Percentiles rank a stretch among this genome's conserved stretches.
Evolutionary conservation across 192 early-diverging fungal species (phyloP).

Genomic region (Entomortierella parvispora): DNA sequence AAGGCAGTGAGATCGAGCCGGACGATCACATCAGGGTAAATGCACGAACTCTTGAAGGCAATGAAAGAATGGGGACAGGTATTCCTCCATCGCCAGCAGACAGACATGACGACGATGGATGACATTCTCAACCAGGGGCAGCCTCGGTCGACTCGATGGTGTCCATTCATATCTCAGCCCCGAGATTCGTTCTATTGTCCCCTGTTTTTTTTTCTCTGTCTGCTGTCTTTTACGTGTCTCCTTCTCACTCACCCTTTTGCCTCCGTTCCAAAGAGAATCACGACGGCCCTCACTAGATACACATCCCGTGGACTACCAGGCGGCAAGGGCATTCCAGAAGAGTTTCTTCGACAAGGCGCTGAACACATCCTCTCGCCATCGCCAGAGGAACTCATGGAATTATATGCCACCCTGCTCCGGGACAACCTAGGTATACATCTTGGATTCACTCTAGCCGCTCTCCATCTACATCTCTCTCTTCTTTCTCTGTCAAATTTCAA

Average conservation of each 20-base stretch:
- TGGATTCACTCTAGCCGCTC: too few relatives aligned
- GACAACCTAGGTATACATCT: slow-evolving; percentile 52
- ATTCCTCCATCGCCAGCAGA: background rate
- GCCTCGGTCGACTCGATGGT: too few relatives aligned
- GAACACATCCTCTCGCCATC: slow-evolving; percentile 37
- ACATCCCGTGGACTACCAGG: slow-evolving; percentile 37
- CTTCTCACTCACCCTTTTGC: background rate
- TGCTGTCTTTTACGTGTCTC: background rate
- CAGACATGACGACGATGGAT: background rate
- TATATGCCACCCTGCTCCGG: slow-evolving; percentile 42
- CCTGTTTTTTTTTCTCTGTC: background rate
- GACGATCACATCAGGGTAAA: slow-evolving; percentile 53
- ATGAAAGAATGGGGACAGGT: background rate
- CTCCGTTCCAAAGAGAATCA: slow-evolving; percentile 39
- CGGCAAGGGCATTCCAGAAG: slow-evolving; percentile 39
- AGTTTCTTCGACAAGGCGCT: slow-evolving; percentile 37
- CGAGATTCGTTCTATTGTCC: slow-evolving; percentile 1
- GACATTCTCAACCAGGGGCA: background rate
- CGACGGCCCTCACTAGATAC: slow-evolving; percentile 39
- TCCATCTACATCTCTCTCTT: too few relatives aligned
- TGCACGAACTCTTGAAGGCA: background rate
- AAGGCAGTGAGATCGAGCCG: slow-evolving; percentile 32
- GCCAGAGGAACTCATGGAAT: slow-evolving; percentile 51
- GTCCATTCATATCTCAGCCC: background rate
- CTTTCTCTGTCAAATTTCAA: too few relatives aligned